Evolutionary conservation across 1,284 basidiomycete species (phyloP).

Genomic region (Stereum hirsutum): DNA sequence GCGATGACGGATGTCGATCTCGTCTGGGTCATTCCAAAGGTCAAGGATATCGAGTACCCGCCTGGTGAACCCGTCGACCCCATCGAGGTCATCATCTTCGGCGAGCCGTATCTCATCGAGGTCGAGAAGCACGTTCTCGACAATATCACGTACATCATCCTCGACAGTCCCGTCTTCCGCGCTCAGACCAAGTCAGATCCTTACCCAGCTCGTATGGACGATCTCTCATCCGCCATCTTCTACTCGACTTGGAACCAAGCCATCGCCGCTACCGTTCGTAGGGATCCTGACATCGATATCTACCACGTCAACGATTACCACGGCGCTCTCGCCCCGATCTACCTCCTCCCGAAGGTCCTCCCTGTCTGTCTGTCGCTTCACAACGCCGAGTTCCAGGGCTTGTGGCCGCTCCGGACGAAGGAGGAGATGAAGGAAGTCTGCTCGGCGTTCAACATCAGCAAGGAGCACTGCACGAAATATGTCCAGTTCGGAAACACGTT

Average conservation of each 20-base stretch:
- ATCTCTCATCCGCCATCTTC: slow-evolving; percentile 90
- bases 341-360: slow-evolving; percentile 82
- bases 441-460: slow-evolving; percentile 92
- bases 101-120: slow-evolving; percentile 89
- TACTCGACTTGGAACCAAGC: slow-evolving; percentile 97
- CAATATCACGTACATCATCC: slow-evolving; percentile 89
- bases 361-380: slow-evolving; percentile 89
- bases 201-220: slow-evolving; percentile 93
- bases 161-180: slow-evolving; percentile 91
- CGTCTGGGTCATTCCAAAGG: slow-evolving; percentile 89
- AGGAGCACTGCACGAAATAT: slow-evolving; percentile 91
- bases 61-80: slow-evolving; percentile 85
- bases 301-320: slow-evolving; percentile 91
- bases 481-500: slow-evolving; percentile 96
- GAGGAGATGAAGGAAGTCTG: slow-evolving; percentile 97
- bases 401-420: slow-evolving; percentile 91
- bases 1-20: slow-evolving; percentile 94
- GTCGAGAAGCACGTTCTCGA: slow-evolving; percentile 87
- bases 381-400: slow-evolving; percentile 93
- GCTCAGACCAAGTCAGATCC: slow-evolving; percentile 92
- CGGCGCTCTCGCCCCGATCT: slow-evolving; percentile 83
- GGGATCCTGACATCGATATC: slow-evolving; percentile 80
- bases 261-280: slow-evolving; percentile 81
- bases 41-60: slow-evolving; percentile 88
- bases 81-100: slow-evolving; percentile 92